phyloP scores from a whole-genome alignment of 2,329 filamentous ascomycete genomes.

The Cladosporium sp. region DNA sequence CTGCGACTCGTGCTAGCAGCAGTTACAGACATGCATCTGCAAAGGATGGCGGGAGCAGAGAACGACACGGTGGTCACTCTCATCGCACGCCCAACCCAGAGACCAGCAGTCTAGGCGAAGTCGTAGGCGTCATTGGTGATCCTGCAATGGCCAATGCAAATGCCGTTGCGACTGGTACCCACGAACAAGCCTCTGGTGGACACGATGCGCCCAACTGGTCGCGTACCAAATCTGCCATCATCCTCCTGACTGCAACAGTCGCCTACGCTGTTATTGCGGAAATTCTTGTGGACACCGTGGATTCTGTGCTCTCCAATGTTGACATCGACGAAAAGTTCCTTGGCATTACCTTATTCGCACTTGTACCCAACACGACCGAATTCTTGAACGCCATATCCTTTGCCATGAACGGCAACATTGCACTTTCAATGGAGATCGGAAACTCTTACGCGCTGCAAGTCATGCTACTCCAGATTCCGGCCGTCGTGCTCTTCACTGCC shows the following conservation, averaged over 20 bases:
- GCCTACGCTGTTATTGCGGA: constrained; percentile 97
- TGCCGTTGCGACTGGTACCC: constrained; percentile 4
- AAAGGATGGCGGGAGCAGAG: not conserved
- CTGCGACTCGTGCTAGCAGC: constrained; percentile 20
- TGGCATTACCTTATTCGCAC: constrained; percentile 90
- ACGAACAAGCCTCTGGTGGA: constrained; percentile 52
- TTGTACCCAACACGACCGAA: constrained; percentile 97
- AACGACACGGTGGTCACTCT: not conserved
- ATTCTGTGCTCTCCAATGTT: constrained; percentile 86
- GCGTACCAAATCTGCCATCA: constrained; percentile 80
- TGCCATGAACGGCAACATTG: constrained; percentile 99
- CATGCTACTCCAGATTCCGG: constrained; percentile 88
- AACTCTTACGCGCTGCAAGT: constrained; percentile 96
- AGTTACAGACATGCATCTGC: not conserved
- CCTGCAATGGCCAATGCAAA: constrained; percentile 1
- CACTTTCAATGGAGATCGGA: constrained; percentile 97
- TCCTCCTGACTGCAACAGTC: constrained; percentile 81
- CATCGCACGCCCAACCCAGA: constrained; percentile 8
- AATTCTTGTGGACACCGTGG: constrained; percentile 93
- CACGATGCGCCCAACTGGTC: constrained; percentile 99
- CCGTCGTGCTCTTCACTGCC: constrained; percentile 86
- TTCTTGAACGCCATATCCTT: constrained; percentile 99
- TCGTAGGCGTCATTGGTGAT: not conserved
- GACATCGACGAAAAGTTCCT: constrained; percentile 96
- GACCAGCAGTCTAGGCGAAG: not conserved